Conservation (phyloP, 768 basidiomycete species). For the Tricholoma matsutake region DNA sequence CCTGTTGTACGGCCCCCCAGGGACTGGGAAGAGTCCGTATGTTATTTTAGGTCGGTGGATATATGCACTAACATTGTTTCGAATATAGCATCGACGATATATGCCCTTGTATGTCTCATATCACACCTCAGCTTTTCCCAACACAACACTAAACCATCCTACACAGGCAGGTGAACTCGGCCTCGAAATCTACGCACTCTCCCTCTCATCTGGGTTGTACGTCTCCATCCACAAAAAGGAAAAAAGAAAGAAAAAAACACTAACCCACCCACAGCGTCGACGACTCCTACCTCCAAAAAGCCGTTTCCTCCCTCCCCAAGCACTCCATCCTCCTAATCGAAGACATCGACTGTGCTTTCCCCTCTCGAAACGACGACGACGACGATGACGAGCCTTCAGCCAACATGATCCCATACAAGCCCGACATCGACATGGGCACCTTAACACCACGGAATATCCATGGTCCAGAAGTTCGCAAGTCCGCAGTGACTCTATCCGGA, state of each 20-base stretch:
- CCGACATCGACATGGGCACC: not conserved
- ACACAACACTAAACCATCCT: conserved; percentile 1
- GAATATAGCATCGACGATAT: conserved; percentile 47
- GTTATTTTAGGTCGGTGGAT: not conserved
- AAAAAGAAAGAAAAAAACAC: not conserved
- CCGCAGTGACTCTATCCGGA: conserved; percentile 49
- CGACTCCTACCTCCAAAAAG: conserved; percentile 45
- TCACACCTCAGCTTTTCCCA: not conserved
- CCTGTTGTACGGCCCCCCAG: conserved; percentile 56
- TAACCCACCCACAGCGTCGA: conserved; percentile 36
- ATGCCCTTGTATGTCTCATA: conserved; percentile 38
- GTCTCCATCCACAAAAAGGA: too few species aligned
- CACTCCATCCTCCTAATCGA: conserved; percentile 55
- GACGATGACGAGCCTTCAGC: conserved; percentile 12
- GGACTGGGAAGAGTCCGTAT: conserved; percentile 55
- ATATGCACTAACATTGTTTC: conserved; percentile 11
- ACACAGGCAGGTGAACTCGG: conserved; percentile 57
- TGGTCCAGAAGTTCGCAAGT: conserved; percentile 14
- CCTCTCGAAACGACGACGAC: conserved; percentile 41
- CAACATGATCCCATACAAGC: not conserved
- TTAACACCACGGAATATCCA: not conserved
- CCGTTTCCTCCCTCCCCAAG: conserved; percentile 46
- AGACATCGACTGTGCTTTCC: conserved; percentile 61
- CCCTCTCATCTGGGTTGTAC: conserved; percentile 47
- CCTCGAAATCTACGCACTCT: conserved; percentile 77